Percentiles rank a stretch among this genome's conserved stretches.
Evolutionary conservation across 2,329 filamentous ascomycete species (phyloP).

Genomic region (Camillea tinctor): DNA sequence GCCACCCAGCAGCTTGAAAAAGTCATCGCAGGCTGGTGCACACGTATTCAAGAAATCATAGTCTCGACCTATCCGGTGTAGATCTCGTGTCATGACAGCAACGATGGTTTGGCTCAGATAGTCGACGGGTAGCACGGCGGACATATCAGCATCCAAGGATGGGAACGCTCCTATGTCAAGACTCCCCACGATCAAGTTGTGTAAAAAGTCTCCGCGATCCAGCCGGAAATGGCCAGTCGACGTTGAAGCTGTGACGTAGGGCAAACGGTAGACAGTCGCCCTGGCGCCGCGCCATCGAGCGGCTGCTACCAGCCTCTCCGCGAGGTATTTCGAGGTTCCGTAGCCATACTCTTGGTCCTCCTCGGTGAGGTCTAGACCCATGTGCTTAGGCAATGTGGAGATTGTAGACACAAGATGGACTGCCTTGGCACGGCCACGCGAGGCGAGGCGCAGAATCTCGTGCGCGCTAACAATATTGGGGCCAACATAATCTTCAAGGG

Average conservation of each 20-base stretch:
- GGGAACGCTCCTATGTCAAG: conserved; percentile 30
- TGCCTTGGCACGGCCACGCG: conserved; percentile 24
- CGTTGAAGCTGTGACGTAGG: conserved; percentile 29
- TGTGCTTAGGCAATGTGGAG: conserved; percentile 28
- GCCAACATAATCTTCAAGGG: conserved; percentile 29
- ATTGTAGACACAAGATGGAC: conserved; percentile 31
- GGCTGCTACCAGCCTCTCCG: conserved; percentile 25
- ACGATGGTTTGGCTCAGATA: conserved; percentile 28
- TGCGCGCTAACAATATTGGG: conserved; percentile 32
- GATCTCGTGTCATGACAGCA: conserved; percentile 23
- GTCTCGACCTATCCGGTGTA: conserved; percentile 22
- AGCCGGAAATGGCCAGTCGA: conserved; percentile 27
- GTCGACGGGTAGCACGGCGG: conserved; percentile 28
- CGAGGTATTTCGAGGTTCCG: conserved; percentile 28
- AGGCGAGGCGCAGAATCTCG: conserved; percentile 30
- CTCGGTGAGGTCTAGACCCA: conserved; percentile 24
- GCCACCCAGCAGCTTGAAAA: conserved; percentile 23
- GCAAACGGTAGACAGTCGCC: conserved; percentile 27
- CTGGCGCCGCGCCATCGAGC: conserved; percentile 29
- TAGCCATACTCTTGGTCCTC: conserved; percentile 29
- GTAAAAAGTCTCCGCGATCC: conserved; percentile 30
- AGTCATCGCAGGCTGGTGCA: conserved; percentile 24
- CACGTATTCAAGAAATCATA: conserved; percentile 28
- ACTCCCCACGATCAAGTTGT: conserved; percentile 28
- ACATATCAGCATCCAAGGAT: conserved; percentile 25